These are phyloP conservation scores for Mucor velutinosus DNA, from an alignment of 371 early-diverging fungal genomes.

Conservation along the genomic window DNA sequence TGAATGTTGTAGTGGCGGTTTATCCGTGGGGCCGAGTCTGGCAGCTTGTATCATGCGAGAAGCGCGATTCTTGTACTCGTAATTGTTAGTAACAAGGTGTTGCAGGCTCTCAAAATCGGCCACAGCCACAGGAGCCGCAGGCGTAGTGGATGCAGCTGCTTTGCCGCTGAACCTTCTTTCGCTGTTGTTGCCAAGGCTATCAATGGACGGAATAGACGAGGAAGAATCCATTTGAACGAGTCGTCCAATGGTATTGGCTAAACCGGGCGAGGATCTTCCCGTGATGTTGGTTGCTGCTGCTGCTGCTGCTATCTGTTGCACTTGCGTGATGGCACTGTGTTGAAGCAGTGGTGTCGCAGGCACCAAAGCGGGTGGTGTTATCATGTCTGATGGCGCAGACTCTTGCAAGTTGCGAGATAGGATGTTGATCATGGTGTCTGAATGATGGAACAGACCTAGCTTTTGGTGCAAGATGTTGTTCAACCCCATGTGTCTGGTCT, in stretches of 20 bases:
- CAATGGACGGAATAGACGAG: constrained; percentile 16
- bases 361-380: neutral
- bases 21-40: neutral
- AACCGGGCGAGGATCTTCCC: constrained; percentile 16
- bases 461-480: constrained; percentile 70
- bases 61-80: constrained; percentile 8
- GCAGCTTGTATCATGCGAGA: neutral
- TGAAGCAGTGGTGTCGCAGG: constrained; percentile 7
- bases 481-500: constrained; percentile 51
- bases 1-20: neutral
- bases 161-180: constrained; percentile 1
- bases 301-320: constrained; percentile 12
- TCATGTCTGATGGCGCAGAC: neutral
- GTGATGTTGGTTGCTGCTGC: constrained; percentile 3
- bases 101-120: constrained; percentile 28
- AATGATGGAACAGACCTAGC: constrained; percentile 70
- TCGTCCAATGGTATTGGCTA: constrained; percentile 24
- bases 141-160: neutral
- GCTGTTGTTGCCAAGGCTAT: neutral
- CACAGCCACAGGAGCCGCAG: neutral
- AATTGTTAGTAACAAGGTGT: constrained; percentile 23
- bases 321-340: constrained; percentile 8
- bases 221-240: constrained; percentile 30
- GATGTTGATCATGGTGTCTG: constrained; percentile 32
- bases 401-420: constrained; percentile 8